These are phyloP conservation scores for Penstemon eatonii DNA, from an alignment of 257 asterid genomes.

Conservation along the genomic window DNA sequence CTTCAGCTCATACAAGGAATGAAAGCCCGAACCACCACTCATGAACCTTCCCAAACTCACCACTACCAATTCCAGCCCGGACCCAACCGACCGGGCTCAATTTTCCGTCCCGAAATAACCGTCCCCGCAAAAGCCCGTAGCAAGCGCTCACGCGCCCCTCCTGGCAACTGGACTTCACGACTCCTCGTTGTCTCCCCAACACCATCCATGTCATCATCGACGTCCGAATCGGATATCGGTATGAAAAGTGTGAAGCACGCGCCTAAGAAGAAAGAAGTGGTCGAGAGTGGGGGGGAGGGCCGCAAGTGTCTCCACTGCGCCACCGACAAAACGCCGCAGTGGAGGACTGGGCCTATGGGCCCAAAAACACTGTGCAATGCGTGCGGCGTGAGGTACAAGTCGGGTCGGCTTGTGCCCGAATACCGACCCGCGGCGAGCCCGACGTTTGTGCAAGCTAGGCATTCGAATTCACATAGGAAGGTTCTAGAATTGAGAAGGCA, in stretches of 20 bases:
- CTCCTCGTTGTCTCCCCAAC: conserved; percentile 52
- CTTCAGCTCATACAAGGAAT: conserved; percentile 63
- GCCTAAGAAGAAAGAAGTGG: conserved; percentile 40
- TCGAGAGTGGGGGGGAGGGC: conserved; percentile 45
- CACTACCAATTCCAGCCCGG: conserved; percentile 58
- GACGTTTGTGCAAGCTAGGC: conserved; percentile 73
- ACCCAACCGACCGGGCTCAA: conserved; percentile 30
- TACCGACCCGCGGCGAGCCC: conserved; percentile 97
- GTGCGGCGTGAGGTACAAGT: conserved; percentile 87
- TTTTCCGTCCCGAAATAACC: conserved; percentile 47
- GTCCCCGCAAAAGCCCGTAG: conserved; percentile 94
- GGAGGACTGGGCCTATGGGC: conserved; percentile 97
- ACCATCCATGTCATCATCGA: conserved; percentile 37
- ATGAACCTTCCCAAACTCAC: conserved; percentile 35
- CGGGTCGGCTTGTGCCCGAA: conserved; percentile 93
- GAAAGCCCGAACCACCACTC: conserved; percentile 37
- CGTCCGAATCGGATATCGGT: conserved; percentile 48
- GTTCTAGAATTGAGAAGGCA: conserved; percentile 86
- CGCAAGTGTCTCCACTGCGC: conserved; percentile 90
- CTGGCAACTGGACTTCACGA: conserved; percentile 82
- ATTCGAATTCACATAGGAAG: conserved; percentile 86
- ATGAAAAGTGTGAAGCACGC: conserved; percentile 24
- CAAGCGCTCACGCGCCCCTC: conserved; percentile 89
- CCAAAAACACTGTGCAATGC: conserved; percentile 95
- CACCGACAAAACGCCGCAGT: conserved; percentile 93